Base-by-base conservation (phyloP, 805 yeast species). In the Phaffomyces opuntiae region DNA sequence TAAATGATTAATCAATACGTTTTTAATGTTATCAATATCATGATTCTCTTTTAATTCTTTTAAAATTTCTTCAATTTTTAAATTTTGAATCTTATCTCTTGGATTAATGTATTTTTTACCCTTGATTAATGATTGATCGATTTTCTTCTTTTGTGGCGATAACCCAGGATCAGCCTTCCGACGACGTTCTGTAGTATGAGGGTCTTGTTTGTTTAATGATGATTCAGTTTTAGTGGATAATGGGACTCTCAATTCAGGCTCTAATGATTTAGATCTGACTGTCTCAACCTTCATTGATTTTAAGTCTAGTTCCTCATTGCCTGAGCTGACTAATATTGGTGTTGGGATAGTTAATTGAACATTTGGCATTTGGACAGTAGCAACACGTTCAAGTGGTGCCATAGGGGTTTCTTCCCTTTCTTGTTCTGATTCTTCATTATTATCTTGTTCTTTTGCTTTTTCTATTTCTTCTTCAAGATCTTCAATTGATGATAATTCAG, bases 1-100 rank as follows among this genome's bases (percentile, higher is more conserved):
- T 48, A 91, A 70, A 62, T 87, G 93, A 60, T 93, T 93, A 39
- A 80, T 74, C 41, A 89, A 68, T 11, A 87, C 74, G 60, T 83
- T 82, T 43, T 74, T 74, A 40, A 87, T 68, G 40, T 79, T 81
- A 3, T 64, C 67, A 38, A 77, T 57, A 38, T 75, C 73, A 5
- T 68, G 56, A 19, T 29, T 27, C 8, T n/a, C 21, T 7, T 16
- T 29, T 17, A 77, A 62, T 4, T 60, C 60, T 2, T 56, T 42
- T 8, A 70, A 48, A 14, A 66, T 48, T 16, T 53, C 48, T 2
- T 61, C 59, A 8, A 66, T 46, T 39, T 65, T 64, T 47, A 57
- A 53, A 38, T 55, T 40, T 47, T 57, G 53, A 44, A 61, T 59
- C 51, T 63, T 55, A 44, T 59, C 59, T 45, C 61, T 50, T 25